Base-by-base conservation (phyloP, 352 stramenopile genomes). In the Salisapilia sapeloensis region DNA sequence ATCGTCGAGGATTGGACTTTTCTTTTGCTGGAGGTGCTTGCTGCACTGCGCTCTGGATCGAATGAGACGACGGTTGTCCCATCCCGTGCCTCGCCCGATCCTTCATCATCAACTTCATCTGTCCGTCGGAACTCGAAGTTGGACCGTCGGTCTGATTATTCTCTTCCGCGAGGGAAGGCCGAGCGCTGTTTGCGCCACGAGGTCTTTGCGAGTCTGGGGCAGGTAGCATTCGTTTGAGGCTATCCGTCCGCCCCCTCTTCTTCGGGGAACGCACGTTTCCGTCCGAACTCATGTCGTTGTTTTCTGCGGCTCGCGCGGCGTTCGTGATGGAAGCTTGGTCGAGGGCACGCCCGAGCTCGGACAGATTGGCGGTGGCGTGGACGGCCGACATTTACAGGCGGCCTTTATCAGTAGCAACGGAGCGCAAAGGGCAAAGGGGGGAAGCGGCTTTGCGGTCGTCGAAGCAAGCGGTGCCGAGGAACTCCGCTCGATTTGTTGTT, bases 201-300 rank as follows among this genome's bases (percentile, higher is more conserved):
- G n/a, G n/a, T n/a, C 74, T 60, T 42, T 85, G 74, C 6, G 70
- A 64, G 2, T 64, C 64, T 2, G 74, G 74, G 5, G 60, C 42
- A 1, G 61, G 60, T 7, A 79, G 53, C 58, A 76, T 57, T 28
- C 71, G 74, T 46, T 86, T 86, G 35, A 86, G 40, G 30, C 70
- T 86, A 43, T 90, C 70, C 3, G 70, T 84, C n/a, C 74, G 74
- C n/a, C 71, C 63, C 22, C 74, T 64, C 35, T 89, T 89, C 60
- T 85, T 85, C 15, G 65, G 61, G 16, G 58, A 76, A 18, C 34
- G 33, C 14, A 18, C 13, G 25, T 24, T 3, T 40, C 25, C 25
- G 17, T 36, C 12, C 14, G 15, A 24, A 8, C 43, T 35, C 11
- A 44, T 30, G 28, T 46, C 40, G 2, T 33, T 33, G 18, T 47